A percentile compares a stretch with the other conserved stretches of the same genome.
phyloP scores from a whole-genome alignment of 768 basidiomycete genomes.

The Suillus luteus region DNA sequence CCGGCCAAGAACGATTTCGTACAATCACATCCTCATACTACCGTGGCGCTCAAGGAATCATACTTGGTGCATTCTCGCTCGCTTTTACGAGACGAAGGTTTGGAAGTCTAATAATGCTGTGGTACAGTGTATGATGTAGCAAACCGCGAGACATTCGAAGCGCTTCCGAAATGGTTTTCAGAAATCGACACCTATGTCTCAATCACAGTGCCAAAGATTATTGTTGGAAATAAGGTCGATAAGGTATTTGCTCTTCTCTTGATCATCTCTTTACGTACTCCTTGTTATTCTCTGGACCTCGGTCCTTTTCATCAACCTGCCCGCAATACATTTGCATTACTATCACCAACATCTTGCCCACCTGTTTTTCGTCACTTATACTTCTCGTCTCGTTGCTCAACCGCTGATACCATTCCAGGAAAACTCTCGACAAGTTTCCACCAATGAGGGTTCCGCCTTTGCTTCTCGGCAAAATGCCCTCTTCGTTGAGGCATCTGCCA shows the following conservation, averaged over 20 bases:
- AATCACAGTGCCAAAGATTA: conserved; percentile 84
- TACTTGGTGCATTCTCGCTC: conserved; percentile 54
- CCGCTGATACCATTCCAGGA: conserved; percentile 45
- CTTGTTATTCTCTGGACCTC: background rate
- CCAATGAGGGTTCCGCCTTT: conserved; percentile 75
- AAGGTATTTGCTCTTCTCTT: conserved; percentile 49
- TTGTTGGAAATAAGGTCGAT: conserved; percentile 95
- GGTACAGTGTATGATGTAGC: conserved; percentile 90
- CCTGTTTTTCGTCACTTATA: background rate
- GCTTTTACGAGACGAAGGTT: background rate
- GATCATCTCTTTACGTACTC: background rate
- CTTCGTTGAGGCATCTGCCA: conserved; percentile 92
- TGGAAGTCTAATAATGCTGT: background rate
- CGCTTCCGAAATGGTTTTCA: conserved; percentile 88
- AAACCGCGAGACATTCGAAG: conserved; percentile 89
- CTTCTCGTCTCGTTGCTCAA: background rate
- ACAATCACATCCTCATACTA: conserved; percentile 97
- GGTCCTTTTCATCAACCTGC: background rate
- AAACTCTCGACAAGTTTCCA: conserved; percentile 82
- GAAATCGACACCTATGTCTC: conserved; percentile 95
- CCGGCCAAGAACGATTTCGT: conserved; percentile 95
- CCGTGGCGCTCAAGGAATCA: conserved; percentile 82
- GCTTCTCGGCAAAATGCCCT: conserved; percentile 80
- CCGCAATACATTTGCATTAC: background rate
- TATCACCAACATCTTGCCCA: background rate